phyloP scores from a whole-genome alignment of 148 eudicot genomes.

The Polygonum aviculare region DNA sequence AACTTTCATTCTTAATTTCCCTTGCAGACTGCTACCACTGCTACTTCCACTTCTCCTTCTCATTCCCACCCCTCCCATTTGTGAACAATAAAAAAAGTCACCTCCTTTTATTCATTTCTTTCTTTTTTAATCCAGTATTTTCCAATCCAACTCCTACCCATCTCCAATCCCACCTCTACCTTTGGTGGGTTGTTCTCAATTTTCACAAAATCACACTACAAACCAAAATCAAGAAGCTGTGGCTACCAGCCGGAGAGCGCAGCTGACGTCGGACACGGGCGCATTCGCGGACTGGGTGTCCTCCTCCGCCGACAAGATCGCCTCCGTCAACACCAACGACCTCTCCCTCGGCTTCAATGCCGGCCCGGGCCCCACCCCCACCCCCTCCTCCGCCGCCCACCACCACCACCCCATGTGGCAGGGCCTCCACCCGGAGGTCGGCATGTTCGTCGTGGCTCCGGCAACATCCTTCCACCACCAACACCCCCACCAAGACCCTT shows the following conservation, averaged over 20 bases:
- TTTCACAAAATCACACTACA: background rate
- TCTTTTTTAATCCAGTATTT: background rate
- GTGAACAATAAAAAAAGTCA: background rate
- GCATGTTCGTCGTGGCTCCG: conserved; percentile 13
- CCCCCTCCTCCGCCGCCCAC: conserved; percentile 10
- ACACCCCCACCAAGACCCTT: conserved; percentile 15
- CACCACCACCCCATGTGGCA: conserved; percentile 30
- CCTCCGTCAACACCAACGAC: conserved; percentile 19
- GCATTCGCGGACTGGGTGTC: conserved; percentile 61
- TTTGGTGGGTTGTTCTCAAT: background rate
- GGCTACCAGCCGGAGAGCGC: conserved; percentile 47
- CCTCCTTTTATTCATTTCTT: background rate
- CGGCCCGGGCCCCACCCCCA: conserved; percentile 15
- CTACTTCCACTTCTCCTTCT: background rate
- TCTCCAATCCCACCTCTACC: background rate
- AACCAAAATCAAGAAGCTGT: conserved; percentile 20
- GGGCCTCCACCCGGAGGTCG: background rate
- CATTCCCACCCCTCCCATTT: background rate
- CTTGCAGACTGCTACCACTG: background rate
- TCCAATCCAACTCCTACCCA: background rate
- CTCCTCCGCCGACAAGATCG: conserved; percentile 18
- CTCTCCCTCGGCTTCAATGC: conserved; percentile 55
- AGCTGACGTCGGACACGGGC: conserved; percentile 26
- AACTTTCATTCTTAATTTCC: background rate
- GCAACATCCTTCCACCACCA: conserved; percentile 41